Conservation (phyloP, 129 eudicot genomes). For the Artemisia tridentata region DNA sequence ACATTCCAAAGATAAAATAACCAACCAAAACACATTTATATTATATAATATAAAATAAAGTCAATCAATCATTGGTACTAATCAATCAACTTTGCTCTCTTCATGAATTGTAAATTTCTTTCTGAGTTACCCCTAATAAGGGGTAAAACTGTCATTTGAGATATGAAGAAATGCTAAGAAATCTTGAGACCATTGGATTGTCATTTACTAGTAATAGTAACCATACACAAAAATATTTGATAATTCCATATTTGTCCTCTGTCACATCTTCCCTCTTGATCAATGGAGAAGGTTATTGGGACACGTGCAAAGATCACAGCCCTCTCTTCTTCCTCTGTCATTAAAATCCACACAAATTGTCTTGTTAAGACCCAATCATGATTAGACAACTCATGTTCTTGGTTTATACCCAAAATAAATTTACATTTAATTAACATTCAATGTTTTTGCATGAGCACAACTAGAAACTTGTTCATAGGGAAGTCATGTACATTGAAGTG, state of each 20-base stretch:
- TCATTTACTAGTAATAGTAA: conserved; percentile 17
- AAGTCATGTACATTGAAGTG: no score
- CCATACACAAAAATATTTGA: conserved; percentile 16
- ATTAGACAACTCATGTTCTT: conserved; percentile 32
- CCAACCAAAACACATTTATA: not conserved
- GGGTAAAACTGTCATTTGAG: conserved; percentile 24
- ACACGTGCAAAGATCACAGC: conserved; percentile 39
- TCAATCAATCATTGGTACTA: conserved; percentile 33
- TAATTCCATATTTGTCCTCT: conserved; percentile 34
- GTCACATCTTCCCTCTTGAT: conserved; percentile 41
- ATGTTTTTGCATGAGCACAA: no score
- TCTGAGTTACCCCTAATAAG: not conserved
- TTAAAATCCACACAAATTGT: conserved; percentile 14
- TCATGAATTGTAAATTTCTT: conserved; percentile 17
- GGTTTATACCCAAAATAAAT: not conserved
- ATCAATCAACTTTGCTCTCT: conserved; percentile 23
- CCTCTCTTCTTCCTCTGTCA: conserved; percentile 38
- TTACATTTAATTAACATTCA: not conserved
- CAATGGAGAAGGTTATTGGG: conserved; percentile 46
- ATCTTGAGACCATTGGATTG: conserved; percentile 21
- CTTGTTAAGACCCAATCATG: conserved; percentile 23
- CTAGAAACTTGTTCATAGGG: no score
- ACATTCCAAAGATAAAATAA: no score
- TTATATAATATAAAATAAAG: conserved; percentile 3
- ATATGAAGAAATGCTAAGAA: conserved; percentile 12